These are phyloP conservation scores for Trametes meyenii DNA, from an alignment of 768 basidiomycete genomes.

Conservation along the genomic window DNA sequence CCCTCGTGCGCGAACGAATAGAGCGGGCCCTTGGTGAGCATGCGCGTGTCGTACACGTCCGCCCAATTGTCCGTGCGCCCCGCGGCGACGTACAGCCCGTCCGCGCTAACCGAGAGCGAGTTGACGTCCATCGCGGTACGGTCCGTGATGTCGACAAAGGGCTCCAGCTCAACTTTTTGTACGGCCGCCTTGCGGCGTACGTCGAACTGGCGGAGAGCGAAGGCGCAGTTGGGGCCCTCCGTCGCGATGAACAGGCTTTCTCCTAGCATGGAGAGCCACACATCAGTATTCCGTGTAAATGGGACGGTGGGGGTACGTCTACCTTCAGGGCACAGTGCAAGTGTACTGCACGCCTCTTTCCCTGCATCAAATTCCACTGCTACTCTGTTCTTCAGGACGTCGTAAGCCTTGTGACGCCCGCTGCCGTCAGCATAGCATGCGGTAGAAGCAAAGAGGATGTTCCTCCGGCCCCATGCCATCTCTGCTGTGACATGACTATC, in stretches of 20 bases:
- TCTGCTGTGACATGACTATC: conserved; percentile 17
- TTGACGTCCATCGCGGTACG: conserved; percentile 44
- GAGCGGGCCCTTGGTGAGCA: conserved; percentile 47
- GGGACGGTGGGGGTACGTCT: not conserved
- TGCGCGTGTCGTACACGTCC: conserved; percentile 67
- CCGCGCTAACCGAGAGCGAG: conserved; percentile 56
- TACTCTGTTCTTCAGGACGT: not conserved
- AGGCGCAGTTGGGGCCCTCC: not conserved
- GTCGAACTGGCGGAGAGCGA: conserved; percentile 20
- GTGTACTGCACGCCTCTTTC: conserved; percentile 14
- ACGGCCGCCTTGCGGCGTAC: conserved; percentile 8
- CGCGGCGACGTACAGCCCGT: conserved; percentile 61
- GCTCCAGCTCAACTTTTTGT: conserved; percentile 16
- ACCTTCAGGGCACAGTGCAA: conserved; percentile 16
- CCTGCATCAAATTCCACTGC: conserved; percentile 17
- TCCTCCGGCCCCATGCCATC: conserved; percentile 17
- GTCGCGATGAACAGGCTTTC: conserved; percentile 16
- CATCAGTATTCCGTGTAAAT: not conserved
- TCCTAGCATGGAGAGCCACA: not conserved
- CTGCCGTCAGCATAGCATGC: not conserved
- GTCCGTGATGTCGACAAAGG: conserved; percentile 24
- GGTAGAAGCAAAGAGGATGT: conserved; percentile 18
- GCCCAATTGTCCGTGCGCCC: conserved; percentile 60
- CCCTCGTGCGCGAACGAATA: conserved; percentile 52
- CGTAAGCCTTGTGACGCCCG: conserved; percentile 22